Percentiles rank a stretch among this genome's conserved stretches.
phyloP scores from a whole-genome alignment of 768 basidiomycete genomes.

The Boletus vermiculosoides region DNA sequence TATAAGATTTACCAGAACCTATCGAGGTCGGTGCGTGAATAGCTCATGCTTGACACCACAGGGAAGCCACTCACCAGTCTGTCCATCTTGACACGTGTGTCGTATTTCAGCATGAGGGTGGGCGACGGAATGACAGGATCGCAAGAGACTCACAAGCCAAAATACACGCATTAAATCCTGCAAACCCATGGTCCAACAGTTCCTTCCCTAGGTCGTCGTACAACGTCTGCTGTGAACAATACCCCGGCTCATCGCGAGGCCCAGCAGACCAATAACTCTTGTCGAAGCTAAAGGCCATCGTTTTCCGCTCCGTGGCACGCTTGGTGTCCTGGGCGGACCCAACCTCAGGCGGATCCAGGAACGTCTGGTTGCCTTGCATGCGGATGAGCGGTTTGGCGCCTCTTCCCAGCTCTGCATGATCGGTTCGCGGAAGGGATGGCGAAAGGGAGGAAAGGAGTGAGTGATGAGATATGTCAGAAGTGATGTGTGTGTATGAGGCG shows the following conservation, averaged over 20 bases:
- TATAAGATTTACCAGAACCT: slow-evolving; percentile 94
- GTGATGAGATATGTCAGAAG: neutral
- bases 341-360: slow-evolving; percentile 84
- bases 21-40: slow-evolving; percentile 8
- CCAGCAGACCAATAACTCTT: slow-evolving; percentile 98
- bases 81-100: slow-evolving; percentile 51
- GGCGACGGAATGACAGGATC: neutral
- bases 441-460: neutral
- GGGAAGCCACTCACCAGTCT: slow-evolving; percentile 64
- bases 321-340: slow-evolving; percentile 68
- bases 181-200: slow-evolving; percentile 90
- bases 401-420: slow-evolving; percentile 73
- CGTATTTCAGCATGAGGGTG: neutral
- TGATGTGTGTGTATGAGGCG: slow-evolving; percentile 31
- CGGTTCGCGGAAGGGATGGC: neutral
- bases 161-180: slow-evolving; percentile 98
- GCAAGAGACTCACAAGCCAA: slow-evolving; percentile 81
- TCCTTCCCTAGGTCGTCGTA: slow-evolving; percentile 95
- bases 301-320: slow-evolving; percentile 87
- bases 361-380: slow-evolving; percentile 93
- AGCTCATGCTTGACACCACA: neutral
- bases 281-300: slow-evolving; percentile 92
- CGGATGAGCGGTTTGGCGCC: slow-evolving; percentile 93
- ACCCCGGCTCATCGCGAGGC: slow-evolving; percentile 80
- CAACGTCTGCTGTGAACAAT: slow-evolving; percentile 92